These are phyloP conservation scores for Yarrowia porcina DNA, from an alignment of 805 yeast genomes.

Conservation along the genomic window DNA sequence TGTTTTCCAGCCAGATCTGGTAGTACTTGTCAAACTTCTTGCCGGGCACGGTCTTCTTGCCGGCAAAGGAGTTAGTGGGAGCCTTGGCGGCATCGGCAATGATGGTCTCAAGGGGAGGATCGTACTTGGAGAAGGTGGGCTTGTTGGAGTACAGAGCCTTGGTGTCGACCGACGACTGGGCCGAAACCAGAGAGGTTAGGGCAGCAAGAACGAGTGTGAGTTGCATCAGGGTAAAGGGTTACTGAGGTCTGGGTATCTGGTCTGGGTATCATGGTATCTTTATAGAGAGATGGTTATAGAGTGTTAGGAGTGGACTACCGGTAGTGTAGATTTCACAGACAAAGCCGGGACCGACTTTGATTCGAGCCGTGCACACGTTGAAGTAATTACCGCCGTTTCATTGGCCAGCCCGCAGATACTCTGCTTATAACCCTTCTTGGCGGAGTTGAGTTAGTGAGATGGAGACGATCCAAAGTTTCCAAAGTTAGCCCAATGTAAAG, in stretches of 20 bases:
- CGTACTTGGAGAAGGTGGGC: neutral
- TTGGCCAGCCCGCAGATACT: neutral
- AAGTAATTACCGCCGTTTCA: neutral
- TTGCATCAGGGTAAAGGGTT: neutral
- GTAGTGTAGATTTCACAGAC: no score
- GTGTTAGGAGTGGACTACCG: no score
- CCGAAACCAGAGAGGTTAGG: conserved; percentile 4
- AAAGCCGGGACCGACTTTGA: no score
- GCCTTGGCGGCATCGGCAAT: conserved; percentile 38
- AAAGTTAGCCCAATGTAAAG: no score
- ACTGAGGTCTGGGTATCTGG: neutral
- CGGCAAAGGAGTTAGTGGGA: conserved; percentile 33
- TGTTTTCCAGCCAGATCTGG: conserved; percentile 52
- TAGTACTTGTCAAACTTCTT: conserved; percentile 43
- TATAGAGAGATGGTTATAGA: neutral
- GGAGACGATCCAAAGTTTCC: neutral
- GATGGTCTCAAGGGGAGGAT: conserved; percentile 4
- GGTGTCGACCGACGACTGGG: conserved; percentile 8
- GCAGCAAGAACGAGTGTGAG: neutral
- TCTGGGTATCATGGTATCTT: neutral
- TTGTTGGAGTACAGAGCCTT: neutral
- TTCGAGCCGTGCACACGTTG: no score
- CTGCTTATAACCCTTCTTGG: conserved; percentile 5
- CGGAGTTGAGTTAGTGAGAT: neutral
- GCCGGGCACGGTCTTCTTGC: conserved; percentile 43